Base-by-base conservation (phyloP, 768 basidiomycete genomes). In the Lactarius sp. region DNA sequence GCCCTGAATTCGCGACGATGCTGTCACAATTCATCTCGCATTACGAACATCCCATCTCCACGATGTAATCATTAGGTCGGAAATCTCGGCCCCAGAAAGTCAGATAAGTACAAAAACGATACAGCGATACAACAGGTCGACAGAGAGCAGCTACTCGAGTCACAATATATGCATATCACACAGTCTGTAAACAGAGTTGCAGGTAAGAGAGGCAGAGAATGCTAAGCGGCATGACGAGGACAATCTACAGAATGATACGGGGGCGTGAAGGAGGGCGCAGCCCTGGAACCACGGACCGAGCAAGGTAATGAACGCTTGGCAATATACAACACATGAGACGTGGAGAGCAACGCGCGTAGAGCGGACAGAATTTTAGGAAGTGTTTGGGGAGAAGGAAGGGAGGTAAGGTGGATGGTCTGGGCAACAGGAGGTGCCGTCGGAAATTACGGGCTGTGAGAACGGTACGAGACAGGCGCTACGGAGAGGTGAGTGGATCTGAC, bases 141-240 rank as follows among this genome's bases (percentile, higher is more conserved):
- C 41, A 51, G 34, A 56, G 54, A 60, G 54, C 20, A 56, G 47
- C 47, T 36, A 46, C 33, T 55, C 20, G 31, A 47, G 37, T 54
- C 62, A 63, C 62, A 59, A 39, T 47, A 36, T 50, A 64, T 65
- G 64, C 60, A 65, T 65, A 46, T 65, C 64, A 65, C 64, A 65
- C 59, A 52, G 58, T 65, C 41, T 54, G 64, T 56, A 50, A 59
- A 50, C 55, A 60, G 59, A 54, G 50, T 60, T 65, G 64, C 59
- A 52, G 31, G 54, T 18, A 44, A 42, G 52, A 36, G 42, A 42
- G 46, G n/a, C 46, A 22, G 16, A 34, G 37, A 13, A 37, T 8
- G 54, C 20, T 27, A 53, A 60, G 59, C 42, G 10, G 54, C 49
- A 56, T 47, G 54, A 56, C 41, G 27, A 54, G 31, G 54, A 44